Base-by-base conservation (phyloP, 2,329 filamentous ascomycete species). In the Meredithiella fracta region DNA sequence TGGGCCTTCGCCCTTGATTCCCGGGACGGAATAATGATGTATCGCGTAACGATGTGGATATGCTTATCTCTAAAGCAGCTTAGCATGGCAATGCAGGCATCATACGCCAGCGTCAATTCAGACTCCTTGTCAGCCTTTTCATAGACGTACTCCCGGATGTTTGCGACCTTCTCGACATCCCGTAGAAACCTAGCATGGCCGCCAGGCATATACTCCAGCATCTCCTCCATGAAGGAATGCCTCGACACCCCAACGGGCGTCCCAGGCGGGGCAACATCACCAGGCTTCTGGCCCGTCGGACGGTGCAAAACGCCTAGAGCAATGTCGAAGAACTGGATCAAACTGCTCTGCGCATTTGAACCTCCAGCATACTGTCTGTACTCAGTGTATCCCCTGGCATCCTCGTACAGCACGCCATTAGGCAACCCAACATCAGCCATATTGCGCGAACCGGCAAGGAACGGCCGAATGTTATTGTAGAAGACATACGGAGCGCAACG, bases 271-370 rank as follows among this genome's bases (percentile, higher is more conserved):
- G 49, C 55, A 70, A 70, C 61, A 63, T 64, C 63, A 5, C 65
- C 62, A 20, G 51, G 44, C 52, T 44, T 59, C 62, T 86, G 80
- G 40, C 91, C 91, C 0, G 92, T 97, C 0, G 91, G 89, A 7
- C 86, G 82, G 68, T 98, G 92, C 65, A 92, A 83, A 54, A 98
- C 79, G 47, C 89, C 89, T 1, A 98, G 79, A 1, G 87, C 82
- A 52, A 97, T 81, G 67, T 98, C 92, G 65, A 97, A 97, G 72
- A 97, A 96, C 63, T 98, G 92, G 60, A 98, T 92, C 59, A 97
- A 73, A 58, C 90, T 96, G 73, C 88, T 94, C 69, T 98, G 92
- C 0, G 92, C 92, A 64, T 98, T 97, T 70, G 89, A 96, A 29
- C 92, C 92, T 42, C 92, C 92, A 60, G 86, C 86, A 67, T 89